These are phyloP conservation scores for Serendipita vermifera DNA, from an alignment of 768 basidiomycete genomes.

Conservation along the genomic window DNA sequence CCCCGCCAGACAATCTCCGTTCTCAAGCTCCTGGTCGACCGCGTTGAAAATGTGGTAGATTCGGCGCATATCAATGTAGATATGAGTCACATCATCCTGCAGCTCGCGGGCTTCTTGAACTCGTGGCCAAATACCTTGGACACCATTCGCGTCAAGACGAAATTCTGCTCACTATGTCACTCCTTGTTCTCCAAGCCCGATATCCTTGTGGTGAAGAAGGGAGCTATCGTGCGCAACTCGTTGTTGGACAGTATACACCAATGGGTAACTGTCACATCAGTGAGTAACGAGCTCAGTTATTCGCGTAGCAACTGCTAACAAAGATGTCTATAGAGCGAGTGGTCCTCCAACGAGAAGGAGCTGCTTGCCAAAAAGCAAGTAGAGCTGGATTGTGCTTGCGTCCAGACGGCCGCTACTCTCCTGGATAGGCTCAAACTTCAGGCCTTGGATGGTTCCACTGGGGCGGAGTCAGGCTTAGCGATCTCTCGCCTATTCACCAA, in stretches of 20 bases:
- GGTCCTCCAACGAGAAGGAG: conserved; percentile 8
- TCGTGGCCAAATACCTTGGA: conserved; percentile 39
- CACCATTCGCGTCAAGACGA: conserved; percentile 53
- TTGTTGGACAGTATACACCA: conserved; percentile 66
- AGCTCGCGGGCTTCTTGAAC: conserved; percentile 52
- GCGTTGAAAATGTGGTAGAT: conserved; percentile 42
- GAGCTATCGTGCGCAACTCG: conserved; percentile 49
- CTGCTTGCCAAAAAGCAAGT: conserved; percentile 26
- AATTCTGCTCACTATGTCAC: conserved; percentile 63
- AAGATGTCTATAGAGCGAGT: background rate
- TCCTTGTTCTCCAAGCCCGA: conserved; percentile 51
- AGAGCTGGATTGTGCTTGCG: conserved; percentile 61
- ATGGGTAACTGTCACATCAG: conserved; percentile 38
- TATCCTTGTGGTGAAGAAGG: conserved; percentile 50
- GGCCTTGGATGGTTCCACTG: conserved; percentile 38
- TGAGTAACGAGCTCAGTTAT: background rate
- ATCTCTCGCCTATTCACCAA: conserved; percentile 69
- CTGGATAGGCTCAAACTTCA: conserved; percentile 62
- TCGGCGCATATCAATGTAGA: conserved; percentile 40
- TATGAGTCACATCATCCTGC: conserved; percentile 26
- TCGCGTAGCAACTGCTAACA: background rate
- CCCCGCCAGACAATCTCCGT: conserved; percentile 51
- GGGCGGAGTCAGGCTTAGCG: conserved; percentile 46
- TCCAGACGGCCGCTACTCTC: conserved; percentile 62
- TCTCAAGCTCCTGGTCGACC: conserved; percentile 67